A percentile compares a stretch with the other conserved stretches of the same genome.
phyloP scores from a whole-genome alignment of 441 rosid species.

The Populus hybrid region DNA sequence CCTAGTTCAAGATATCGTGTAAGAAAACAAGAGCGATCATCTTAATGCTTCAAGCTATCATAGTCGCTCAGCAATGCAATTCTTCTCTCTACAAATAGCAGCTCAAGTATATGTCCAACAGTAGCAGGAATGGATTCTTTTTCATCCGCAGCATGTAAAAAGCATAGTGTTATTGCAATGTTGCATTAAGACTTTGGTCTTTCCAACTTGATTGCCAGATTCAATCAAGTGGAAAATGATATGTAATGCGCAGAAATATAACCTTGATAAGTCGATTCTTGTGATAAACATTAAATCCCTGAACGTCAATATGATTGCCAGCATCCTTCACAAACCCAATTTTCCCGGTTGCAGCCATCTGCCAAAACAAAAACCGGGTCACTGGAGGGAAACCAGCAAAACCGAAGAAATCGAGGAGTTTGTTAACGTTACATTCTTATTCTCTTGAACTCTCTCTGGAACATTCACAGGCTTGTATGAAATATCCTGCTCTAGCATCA shows the following conservation, averaged over 20 bases:
- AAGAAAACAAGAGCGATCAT: neutral
- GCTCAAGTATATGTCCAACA: neutral
- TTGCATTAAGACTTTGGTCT: neutral
- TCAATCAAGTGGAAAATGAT: neutral
- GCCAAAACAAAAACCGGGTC: neutral
- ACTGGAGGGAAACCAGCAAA: neutral
- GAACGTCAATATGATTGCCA: constrained; percentile 59
- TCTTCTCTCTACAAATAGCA: neutral
- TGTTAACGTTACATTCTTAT: constrained; percentile 33
- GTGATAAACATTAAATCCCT: constrained; percentile 62
- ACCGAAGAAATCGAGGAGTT: neutral
- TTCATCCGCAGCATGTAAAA: neutral
- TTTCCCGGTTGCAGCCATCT: constrained; percentile 49
- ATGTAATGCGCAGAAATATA: neutral
- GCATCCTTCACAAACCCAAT: constrained; percentile 89
- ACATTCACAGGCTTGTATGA: constrained; percentile 45
- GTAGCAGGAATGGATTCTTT: neutral
- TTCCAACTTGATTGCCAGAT: neutral
- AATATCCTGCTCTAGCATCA: constrained; percentile 43
- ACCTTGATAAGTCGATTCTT: constrained; percentile 62
- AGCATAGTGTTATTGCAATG: neutral
- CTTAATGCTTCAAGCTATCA: neutral
- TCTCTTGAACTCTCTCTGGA: constrained; percentile 26
- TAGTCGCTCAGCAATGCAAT: neutral
- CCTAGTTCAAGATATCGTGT: neutral